A percentile compares a stretch with the other conserved stretches of the same genome.
Conservation (phyloP, 1,284 basidiomycete genomes). For the Phellopilus nigrolimitatus region DNA sequence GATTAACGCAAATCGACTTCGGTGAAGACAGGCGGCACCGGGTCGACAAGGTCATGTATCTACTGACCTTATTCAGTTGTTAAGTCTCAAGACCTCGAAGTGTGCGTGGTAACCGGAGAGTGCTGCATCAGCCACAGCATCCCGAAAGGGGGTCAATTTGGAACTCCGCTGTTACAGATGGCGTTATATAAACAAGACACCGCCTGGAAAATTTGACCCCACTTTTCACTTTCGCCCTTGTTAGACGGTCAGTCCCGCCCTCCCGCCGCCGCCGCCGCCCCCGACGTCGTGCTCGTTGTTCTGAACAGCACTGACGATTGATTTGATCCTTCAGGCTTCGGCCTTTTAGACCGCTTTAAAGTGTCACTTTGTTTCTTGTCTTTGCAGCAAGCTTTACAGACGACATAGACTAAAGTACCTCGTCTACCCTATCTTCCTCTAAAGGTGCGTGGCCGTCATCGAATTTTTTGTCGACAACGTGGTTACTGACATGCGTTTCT, state of each 20-base stretch:
- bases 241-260: slow-evolving; percentile 19
- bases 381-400: slow-evolving; percentile 20
- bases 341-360: slow-evolving; percentile 21
- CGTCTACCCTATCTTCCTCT: slow-evolving; percentile 35
- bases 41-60: no score
- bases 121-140: slow-evolving; percentile 9
- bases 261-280: background rate
- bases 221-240: slow-evolving; percentile 9
- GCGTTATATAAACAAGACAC: slow-evolving; percentile 8
- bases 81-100: no score
- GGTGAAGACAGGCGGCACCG: no score
- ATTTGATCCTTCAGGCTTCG: slow-evolving; percentile 11
- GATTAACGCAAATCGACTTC: no score
- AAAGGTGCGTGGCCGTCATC: slow-evolving; percentile 35
- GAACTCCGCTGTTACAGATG: slow-evolving; percentile 12
- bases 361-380: slow-evolving; percentile 19
- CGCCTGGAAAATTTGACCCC: slow-evolving; percentile 15
- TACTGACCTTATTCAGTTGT: no score
- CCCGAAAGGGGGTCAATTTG: slow-evolving; percentile 8
- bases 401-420: slow-evolving; percentile 22
- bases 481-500: slow-evolving; percentile 12
- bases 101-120: no score
- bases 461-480: slow-evolving; percentile 16
- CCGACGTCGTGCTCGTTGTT: slow-evolving; percentile 1
- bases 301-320: background rate